Percentiles rank a stretch among this genome's conserved stretches.
phyloP scores from a whole-genome alignment of 805 yeast genomes.

The Metschnikowia cerradonensis region DNA sequence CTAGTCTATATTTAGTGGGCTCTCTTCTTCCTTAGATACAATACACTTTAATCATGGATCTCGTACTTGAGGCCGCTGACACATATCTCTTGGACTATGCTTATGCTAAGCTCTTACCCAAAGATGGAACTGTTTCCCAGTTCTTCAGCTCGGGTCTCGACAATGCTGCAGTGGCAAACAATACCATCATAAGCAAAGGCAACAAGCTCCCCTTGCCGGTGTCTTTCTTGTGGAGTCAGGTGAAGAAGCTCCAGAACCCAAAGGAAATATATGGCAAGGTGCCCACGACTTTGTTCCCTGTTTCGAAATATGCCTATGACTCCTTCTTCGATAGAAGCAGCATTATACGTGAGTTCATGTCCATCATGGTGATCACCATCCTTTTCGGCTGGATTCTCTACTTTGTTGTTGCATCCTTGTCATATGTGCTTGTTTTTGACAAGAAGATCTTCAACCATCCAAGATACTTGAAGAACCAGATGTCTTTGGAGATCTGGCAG shows the following conservation, averaged over 20 bases:
- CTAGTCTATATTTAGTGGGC: background rate
- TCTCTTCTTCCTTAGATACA: background rate
- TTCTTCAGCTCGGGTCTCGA: constrained; percentile 12
- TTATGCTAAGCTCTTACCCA: constrained; percentile 69
- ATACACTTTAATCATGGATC: constrained; percentile 59
- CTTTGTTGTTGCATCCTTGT: constrained; percentile 66
- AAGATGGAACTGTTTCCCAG: constrained; percentile 39
- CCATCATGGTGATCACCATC: constrained; percentile 66
- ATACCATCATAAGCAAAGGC: constrained; percentile 12
- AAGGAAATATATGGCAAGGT: constrained; percentile 55
- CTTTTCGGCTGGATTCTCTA: constrained; percentile 87
- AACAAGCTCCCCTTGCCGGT: constrained; percentile 15
- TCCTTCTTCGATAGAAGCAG: constrained; percentile 73
- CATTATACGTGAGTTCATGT: constrained; percentile 62
- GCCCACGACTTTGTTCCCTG: constrained; percentile 60
- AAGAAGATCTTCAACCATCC: constrained; percentile 92
- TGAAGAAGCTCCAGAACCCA: constrained; percentile 25
- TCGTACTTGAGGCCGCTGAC: constrained; percentile 79
- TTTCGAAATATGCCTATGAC: constrained; percentile 53
- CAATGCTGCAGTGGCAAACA: constrained; percentile 13
- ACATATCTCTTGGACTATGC: constrained; percentile 66
- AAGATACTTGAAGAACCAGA: constrained; percentile 89
- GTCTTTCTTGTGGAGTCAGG: constrained; percentile 11
- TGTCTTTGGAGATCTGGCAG: constrained; percentile 73
- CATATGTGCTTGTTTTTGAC: constrained; percentile 79